phyloP scores from a whole-genome alignment of 1,139 yeast species.

The Geotrichum cucujoidarum region DNA sequence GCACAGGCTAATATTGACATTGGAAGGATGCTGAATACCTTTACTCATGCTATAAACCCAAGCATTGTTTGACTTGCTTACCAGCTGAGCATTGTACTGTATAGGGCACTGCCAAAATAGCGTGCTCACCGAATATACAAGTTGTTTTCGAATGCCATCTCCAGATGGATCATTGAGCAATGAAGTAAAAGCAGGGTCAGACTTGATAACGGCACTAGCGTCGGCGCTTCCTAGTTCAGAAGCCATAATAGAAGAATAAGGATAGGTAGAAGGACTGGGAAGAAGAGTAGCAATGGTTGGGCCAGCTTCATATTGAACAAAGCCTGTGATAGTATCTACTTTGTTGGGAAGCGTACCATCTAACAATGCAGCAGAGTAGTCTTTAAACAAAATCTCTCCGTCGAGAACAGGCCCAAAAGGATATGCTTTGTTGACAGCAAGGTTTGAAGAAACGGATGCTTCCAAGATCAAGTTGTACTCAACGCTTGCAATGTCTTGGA shows the following conservation, averaged over 20 bases:
- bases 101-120: constrained; percentile 28
- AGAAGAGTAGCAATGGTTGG: constrained; percentile 19
- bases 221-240: constrained; percentile 16
- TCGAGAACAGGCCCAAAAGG: constrained; percentile 34
- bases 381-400: constrained; percentile 22
- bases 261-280: constrained; percentile 5
- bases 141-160: constrained; percentile 18
- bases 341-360: constrained; percentile 25
- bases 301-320: constrained; percentile 30
- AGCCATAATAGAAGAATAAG: constrained; percentile 18
- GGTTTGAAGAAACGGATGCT: neutral
- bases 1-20: constrained; percentile 25
- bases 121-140: constrained; percentile 25
- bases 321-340: constrained; percentile 30
- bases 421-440: constrained; percentile 25
- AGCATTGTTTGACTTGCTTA: constrained; percentile 18
- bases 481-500: constrained; percentile 23
- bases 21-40: constrained; percentile 31
- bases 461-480: constrained; percentile 18
- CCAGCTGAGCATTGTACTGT: constrained; percentile 22
- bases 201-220: constrained; percentile 7
- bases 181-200: constrained; percentile 17
- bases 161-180: constrained; percentile 13
- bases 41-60: constrained; percentile 28
- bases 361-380: constrained; percentile 24